These are phyloP conservation scores for Sarocladium brachiariae DNA, from an alignment of 2,329 filamentous ascomycete genomes.

Conservation along the genomic window DNA sequence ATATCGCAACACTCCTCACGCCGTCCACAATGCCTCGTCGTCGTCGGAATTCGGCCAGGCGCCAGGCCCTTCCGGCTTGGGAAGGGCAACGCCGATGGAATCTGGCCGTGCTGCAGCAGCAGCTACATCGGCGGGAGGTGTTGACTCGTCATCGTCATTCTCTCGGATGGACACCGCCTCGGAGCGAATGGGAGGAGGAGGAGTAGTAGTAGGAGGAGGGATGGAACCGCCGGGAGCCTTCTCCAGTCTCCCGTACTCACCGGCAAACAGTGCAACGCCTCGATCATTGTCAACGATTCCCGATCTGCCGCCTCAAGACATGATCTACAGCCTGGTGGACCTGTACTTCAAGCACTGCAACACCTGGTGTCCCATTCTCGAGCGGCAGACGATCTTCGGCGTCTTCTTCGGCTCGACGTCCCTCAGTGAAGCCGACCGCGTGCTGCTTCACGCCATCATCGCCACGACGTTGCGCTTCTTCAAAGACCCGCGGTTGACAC, in stretches of 20 bases:
- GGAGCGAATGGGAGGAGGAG: conserved; percentile 1
- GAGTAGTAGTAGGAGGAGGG: background rate
- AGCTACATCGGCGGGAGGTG: background rate
- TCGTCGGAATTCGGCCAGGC: conserved; percentile 2
- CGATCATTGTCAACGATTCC: conserved; percentile 29
- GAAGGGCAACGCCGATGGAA: conserved; percentile 8
- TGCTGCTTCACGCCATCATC: conserved; percentile 37
- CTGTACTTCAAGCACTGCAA: conserved; percentile 60
- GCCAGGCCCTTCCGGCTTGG: conserved; percentile 5
- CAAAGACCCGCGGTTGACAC: conserved; percentile 30
- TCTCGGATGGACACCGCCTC: background rate
- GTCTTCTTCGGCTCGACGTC: conserved; percentile 34
- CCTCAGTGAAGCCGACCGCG: conserved; percentile 30
- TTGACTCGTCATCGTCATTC: background rate
- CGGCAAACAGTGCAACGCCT: conserved; percentile 1
- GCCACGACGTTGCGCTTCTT: conserved; percentile 35
- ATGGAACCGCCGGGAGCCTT: background rate
- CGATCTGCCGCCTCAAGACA: conserved; percentile 52
- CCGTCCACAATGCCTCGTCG: conserved; percentile 2
- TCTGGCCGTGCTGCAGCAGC: background rate
- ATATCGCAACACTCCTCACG: background rate
- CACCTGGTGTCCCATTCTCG: conserved; percentile 46
- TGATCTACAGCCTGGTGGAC: conserved; percentile 52
- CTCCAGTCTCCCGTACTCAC: background rate
- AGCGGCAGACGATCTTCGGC: conserved; percentile 34